Conservation (phyloP, 805 yeast genomes). For the Schwanniomyces sp. region DNA sequence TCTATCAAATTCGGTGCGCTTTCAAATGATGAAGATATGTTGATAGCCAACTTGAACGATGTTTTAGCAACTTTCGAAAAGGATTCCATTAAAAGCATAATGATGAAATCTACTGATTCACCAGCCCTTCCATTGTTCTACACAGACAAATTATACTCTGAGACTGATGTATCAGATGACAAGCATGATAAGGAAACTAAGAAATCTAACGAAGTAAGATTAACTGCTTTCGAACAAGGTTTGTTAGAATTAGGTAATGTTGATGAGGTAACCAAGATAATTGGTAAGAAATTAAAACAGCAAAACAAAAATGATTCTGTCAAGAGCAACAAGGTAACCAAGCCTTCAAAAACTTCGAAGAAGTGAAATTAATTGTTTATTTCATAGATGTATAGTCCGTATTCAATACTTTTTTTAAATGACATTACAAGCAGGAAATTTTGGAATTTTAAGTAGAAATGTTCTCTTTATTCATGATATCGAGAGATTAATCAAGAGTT, state of each 20-base stretch:
- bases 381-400: background rate
- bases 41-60: slow-evolving; percentile 60
- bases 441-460: background rate
- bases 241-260: slow-evolving; percentile 79
- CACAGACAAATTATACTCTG: slow-evolving; percentile 53
- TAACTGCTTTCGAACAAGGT: slow-evolving; percentile 69
- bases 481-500: too few species aligned
- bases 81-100: slow-evolving; percentile 53
- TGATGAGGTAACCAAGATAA: slow-evolving; percentile 63
- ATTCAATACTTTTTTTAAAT: background rate
- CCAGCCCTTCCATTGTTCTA: slow-evolving; percentile 85
- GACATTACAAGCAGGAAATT: slow-evolving; percentile 4
- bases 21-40: slow-evolving; percentile 33
- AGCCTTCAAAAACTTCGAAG: slow-evolving; percentile 10
- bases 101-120: slow-evolving; percentile 65
- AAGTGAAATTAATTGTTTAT: slow-evolving; percentile 4
- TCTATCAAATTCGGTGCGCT: slow-evolving; percentile 66
- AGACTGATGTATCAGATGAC: slow-evolving; percentile 46
- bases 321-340: slow-evolving; percentile 14
- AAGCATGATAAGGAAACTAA: slow-evolving; percentile 17
- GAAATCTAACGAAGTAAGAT: slow-evolving; percentile 35
- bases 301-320: slow-evolving; percentile 8
- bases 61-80: slow-evolving; percentile 49
- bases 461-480: too few species aligned
- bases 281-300: slow-evolving; percentile 53